Conservation (phyloP, 2,329 filamentous ascomycete genomes). For the Nemania abortiva region DNA sequence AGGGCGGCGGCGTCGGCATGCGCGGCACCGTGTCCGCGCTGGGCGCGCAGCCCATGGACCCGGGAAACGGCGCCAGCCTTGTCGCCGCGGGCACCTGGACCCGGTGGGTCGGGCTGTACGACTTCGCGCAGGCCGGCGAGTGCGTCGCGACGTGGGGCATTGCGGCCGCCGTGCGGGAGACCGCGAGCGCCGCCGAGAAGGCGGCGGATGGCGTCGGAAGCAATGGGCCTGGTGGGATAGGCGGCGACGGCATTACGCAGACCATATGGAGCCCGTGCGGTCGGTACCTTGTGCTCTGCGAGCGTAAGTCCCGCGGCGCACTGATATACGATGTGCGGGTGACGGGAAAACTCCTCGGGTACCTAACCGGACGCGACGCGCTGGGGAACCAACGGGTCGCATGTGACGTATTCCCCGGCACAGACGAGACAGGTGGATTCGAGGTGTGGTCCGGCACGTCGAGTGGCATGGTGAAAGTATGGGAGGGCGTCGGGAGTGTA, state of each 20-base stretch:
- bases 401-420: conserved; percentile 65
- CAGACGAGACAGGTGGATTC: conserved; percentile 57
- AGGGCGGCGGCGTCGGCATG: conserved; percentile 73
- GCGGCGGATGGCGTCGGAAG: not conserved
- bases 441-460: conserved; percentile 73
- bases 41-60: conserved; percentile 57
- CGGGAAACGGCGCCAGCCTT: conserved; percentile 53
- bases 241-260: conserved; percentile 73
- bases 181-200: not conserved
- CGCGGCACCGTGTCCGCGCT: conserved; percentile 71
- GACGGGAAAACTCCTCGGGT: conserved; percentile 67
- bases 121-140: conserved; percentile 65
- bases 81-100: conserved; percentile 74
- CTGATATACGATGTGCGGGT: conserved; percentile 74
- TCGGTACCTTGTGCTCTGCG: conserved; percentile 71
- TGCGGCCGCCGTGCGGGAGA: conserved; percentile 59
- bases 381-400: conserved; percentile 67
- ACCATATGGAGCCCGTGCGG: conserved; percentile 73
- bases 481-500: conserved; percentile 65
- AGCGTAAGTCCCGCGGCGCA: conserved; percentile 66
- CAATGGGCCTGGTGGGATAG: conserved; percentile 55
- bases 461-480: conserved; percentile 67
- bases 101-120: conserved; percentile 72
- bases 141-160: conserved; percentile 72
- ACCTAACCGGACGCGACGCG: conserved; percentile 63